These are phyloP conservation scores for Globisporangium spinosum DNA, from an alignment of 352 stramenopile genomes.

Conservation along the genomic window DNA sequence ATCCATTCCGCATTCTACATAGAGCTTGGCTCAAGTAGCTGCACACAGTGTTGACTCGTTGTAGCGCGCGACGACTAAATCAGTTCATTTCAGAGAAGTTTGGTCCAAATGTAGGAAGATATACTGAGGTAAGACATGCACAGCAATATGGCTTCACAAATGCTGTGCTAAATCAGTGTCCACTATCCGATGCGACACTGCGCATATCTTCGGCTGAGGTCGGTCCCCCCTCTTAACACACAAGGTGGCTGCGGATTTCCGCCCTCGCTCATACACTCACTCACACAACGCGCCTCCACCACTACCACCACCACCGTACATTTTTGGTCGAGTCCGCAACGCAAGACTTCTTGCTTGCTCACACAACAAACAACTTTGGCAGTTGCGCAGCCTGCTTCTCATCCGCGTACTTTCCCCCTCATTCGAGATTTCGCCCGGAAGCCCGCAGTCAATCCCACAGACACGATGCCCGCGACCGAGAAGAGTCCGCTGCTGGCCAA, in stretches of 20 bases:
- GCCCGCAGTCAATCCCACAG: not conserved
- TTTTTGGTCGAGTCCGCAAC: not conserved
- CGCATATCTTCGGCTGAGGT: not conserved
- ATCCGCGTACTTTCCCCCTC: not conserved
- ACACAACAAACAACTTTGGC: not conserved
- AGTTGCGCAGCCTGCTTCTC: not conserved
- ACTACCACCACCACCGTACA: not conserved
- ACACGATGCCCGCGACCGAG: conserved; percentile 27
- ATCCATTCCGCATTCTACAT: conserved; percentile 1
- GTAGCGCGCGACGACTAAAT: too few relatives aligned
- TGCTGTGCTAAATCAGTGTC: not conserved
- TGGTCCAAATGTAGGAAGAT: too few relatives aligned
- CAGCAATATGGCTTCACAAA: not conserved
- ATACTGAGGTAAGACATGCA: too few relatives aligned
- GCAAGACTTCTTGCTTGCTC: not conserved
- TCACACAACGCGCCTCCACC: not conserved
- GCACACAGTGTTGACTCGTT: not conserved
- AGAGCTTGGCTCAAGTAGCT: not conserved
- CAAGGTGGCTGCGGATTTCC: conserved; percentile 6
- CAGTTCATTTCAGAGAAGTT: too few relatives aligned
- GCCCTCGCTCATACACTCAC: not conserved
- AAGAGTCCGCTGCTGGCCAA: conserved; percentile 58
- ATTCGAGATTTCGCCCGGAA: conserved; percentile 12
- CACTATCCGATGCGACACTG: not conserved
- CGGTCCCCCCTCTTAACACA: not conserved